Base-by-base conservation (phyloP, 2,329 filamentous ascomycete genomes). In the Fusarium sp. region DNA sequence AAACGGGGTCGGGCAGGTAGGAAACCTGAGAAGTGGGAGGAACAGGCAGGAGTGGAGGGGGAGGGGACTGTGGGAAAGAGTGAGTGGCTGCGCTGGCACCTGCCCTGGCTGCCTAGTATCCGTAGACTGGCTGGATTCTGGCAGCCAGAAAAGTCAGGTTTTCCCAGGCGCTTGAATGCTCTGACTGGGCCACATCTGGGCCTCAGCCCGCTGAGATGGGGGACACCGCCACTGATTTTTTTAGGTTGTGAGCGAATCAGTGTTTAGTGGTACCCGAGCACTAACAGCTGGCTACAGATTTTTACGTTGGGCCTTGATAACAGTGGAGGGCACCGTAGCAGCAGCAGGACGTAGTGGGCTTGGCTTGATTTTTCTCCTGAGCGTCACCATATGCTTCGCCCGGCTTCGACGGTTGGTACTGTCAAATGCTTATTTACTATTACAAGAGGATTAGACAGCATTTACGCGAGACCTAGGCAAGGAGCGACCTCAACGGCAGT, bases 81-180 rank as follows among this genome's bases (percentile, higher is more conserved):
- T 69, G 68, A 57, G 49, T 59, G 53, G 61, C 72, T 73, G 65
- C 66, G 60, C 58, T 66, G 65, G 70, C 72, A 67, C 65, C 49
- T 42, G 31, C 49, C 31, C 49, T 61, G 50, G 42, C 34, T n/a
- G 34, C 34, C 34, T 37, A 16, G 34, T 37, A 37, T 37, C 18
- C 34, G 34, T 34, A 48, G 42, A 26, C 52, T 41, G 49, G 49
- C 21, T 52, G 49, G 43, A 48, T 55, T 55, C 28, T 68, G 58
- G 74, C 70, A 74, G 75, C 73, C 76, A 69, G 73, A 77, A 77
- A 77, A 77, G 73, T 77, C 75, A 75, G 74, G 75, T 69, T 74
- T 76, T 76, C 73, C 61, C 59, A 62, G 70, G 58, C 59, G 55
- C 62, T 62, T 50, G 42, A 55, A 58, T 31, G 42, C 49, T 59